Conservation (phyloP, 345 rosid species). For the Brassica rapa region DNA sequence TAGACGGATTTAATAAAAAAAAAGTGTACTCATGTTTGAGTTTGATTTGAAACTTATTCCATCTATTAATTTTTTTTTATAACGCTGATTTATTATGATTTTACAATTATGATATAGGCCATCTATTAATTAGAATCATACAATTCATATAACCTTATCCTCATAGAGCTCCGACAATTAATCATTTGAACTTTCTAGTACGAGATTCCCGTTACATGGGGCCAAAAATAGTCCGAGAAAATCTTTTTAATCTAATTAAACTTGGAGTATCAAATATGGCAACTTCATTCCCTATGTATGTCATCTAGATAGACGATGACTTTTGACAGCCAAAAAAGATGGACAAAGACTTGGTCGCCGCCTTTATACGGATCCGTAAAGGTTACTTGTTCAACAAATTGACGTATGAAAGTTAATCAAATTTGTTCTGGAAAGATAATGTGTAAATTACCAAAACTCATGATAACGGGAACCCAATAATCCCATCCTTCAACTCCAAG, state of each 20-base stretch:
- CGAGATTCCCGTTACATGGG: background rate
- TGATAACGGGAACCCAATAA: background rate
- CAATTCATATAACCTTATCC: background rate
- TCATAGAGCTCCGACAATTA: background rate
- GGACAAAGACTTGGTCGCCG: constrained; percentile 18
- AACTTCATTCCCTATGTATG: background rate
- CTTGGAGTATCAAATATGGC: background rate
- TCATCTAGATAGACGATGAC: background rate
- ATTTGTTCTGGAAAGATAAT: constrained; percentile 8
- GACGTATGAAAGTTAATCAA: constrained; percentile 4
- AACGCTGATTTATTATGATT: too few species aligned
- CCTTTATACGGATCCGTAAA: background rate
- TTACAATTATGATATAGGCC: too few species aligned
- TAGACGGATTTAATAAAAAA: background rate
- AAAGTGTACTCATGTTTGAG: too few species aligned
- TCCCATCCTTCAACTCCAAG: background rate
- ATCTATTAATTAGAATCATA: too few species aligned
- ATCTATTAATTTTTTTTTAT: too few species aligned
- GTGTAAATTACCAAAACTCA: background rate
- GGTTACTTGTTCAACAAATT: constrained; percentile 27
- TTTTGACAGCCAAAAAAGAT: background rate
- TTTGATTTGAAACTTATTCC: too few species aligned
- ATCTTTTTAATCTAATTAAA: background rate
- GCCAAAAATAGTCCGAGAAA: background rate
- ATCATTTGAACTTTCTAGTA: background rate